phyloP scores from a whole-genome alignment of 2,329 filamentous ascomycete species.

The Diaporthe citrichinensis region DNA sequence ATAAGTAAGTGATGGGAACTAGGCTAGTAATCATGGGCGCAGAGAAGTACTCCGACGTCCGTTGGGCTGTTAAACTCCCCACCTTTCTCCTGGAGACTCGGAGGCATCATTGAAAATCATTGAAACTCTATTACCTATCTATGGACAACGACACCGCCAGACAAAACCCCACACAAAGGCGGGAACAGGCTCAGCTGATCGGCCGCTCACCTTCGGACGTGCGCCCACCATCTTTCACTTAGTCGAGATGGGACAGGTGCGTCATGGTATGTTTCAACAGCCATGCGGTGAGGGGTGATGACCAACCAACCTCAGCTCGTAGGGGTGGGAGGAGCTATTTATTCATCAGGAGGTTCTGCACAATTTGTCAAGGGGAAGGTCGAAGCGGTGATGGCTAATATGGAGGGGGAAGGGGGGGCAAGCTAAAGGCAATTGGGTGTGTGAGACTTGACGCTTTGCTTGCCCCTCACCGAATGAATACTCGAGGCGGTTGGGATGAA shows the following conservation, averaged over 20 bases:
- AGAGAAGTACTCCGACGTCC: background rate
- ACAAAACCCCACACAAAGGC: background rate
- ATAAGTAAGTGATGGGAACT: background rate
- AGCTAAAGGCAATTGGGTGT: background rate
- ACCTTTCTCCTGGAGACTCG: too few relatives aligned
- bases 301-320: background rate
- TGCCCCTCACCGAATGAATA: background rate
- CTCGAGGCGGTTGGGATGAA: background rate
- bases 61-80: too few relatives aligned
- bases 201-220: background rate
- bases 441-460: background rate
- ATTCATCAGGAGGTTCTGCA: background rate
- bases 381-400: background rate
- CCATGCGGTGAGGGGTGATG: constrained; percentile 10
- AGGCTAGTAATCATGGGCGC: constrained; percentile 1
- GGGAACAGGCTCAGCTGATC: constrained; percentile 21
- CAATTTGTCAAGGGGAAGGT: background rate
- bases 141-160: background rate
- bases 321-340: constrained; percentile 10
- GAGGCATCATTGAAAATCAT: background rate
- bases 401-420: background rate
- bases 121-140: background rate
- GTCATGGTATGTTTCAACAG: constrained; percentile 30
- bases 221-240: constrained; percentile 2
- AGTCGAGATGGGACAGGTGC: background rate